Conservation (phyloP, 164 flowering plant species). For the Aristolochia californica region DNA sequence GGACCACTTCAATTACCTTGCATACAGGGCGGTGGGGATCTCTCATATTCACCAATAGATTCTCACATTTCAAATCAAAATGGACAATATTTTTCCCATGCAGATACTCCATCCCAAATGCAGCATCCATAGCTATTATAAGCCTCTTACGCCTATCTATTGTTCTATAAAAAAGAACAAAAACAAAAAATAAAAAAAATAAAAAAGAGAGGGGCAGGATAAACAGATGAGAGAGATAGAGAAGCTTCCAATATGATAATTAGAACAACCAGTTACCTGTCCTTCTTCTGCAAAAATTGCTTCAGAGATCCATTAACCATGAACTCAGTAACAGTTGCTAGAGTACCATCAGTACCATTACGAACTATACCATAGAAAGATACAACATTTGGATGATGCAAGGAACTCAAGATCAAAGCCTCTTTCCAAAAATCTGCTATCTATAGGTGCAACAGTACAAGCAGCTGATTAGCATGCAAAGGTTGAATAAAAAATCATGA, state of each 20-base stretch:
- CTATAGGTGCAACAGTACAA: conserved; percentile 18
- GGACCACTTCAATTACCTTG: conserved; percentile 38
- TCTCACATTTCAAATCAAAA: conserved; percentile 94
- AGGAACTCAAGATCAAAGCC: conserved; percentile 78
- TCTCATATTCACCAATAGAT: conserved; percentile 85
- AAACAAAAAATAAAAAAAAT: neutral
- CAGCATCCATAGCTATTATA: conserved; percentile 90
- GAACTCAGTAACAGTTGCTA: conserved; percentile 96
- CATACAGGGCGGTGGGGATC: conserved; percentile 95
- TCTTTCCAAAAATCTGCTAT: conserved; percentile 99
- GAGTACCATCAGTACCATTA: conserved; percentile 94
- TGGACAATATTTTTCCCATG: conserved; percentile 96
- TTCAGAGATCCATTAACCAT: conserved; percentile 97
- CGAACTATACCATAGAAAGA: conserved; percentile 97
- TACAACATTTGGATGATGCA: conserved; percentile 99
- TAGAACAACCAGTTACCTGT: conserved; percentile 41
- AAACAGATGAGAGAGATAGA: neutral
- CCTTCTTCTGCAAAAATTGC: conserved; percentile 90
- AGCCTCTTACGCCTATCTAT: conserved; percentile 97
- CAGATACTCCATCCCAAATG: conserved; percentile 96
- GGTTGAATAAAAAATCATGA: neutral
- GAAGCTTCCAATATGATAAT: neutral
- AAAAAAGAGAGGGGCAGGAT: neutral
- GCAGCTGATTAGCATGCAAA: neutral
- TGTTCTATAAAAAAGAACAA: conserved; percentile 33